Percentiles rank a stretch among this genome's conserved stretches.
Evolutionary conservation across 1,139 yeast species (phyloP).

Genomic region (Yamadazyma buinensis): DNA sequence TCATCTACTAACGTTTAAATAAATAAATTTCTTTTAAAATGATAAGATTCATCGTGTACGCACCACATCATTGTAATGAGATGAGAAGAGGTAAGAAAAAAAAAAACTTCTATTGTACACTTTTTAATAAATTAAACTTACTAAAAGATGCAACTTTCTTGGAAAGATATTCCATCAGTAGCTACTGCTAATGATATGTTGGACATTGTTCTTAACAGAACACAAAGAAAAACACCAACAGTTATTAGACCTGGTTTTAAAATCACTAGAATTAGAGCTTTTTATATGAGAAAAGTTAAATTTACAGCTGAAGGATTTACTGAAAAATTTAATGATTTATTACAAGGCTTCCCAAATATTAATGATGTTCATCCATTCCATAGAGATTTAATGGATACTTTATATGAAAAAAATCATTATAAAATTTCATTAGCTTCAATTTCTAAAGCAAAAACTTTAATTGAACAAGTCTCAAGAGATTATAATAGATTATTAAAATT

Average conservation of each 20-base stretch:
- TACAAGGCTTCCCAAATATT: slow-evolving; percentile 90
- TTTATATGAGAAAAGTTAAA: slow-evolving; percentile 96
- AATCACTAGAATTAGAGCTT: slow-evolving; percentile 94
- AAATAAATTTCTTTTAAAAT: too few relatives aligned
- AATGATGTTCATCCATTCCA: slow-evolving; percentile 98
- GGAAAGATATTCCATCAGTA: slow-evolving; percentile 97
- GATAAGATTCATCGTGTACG: too few relatives aligned
- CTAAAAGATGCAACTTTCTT: slow-evolving; percentile 78
- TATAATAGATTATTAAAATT: slow-evolving; percentile 89
- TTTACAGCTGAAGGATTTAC: slow-evolving; percentile 94
- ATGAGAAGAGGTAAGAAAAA: too few relatives aligned
- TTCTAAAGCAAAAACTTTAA: slow-evolving; percentile 87
- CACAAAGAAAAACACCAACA: slow-evolving; percentile 98
- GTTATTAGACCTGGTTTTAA: slow-evolving; percentile 96
- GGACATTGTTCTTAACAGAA: slow-evolving; percentile 94
- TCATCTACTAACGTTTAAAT: too few relatives aligned
- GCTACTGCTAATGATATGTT: slow-evolving; percentile 88
- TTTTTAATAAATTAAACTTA: too few relatives aligned
- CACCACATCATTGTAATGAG: too few relatives aligned
- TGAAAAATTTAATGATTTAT: slow-evolving; percentile 83
- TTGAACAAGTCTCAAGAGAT: slow-evolving; percentile 95
- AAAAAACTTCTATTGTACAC: too few relatives aligned
- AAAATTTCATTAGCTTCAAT: slow-evolving; percentile 96
- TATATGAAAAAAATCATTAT: slow-evolving; percentile 96
- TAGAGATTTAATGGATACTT: slow-evolving; percentile 94